phyloP scores from a whole-genome alignment of 176 grass and related monocot genomes.

The Eragrostis nindensis region DNA sequence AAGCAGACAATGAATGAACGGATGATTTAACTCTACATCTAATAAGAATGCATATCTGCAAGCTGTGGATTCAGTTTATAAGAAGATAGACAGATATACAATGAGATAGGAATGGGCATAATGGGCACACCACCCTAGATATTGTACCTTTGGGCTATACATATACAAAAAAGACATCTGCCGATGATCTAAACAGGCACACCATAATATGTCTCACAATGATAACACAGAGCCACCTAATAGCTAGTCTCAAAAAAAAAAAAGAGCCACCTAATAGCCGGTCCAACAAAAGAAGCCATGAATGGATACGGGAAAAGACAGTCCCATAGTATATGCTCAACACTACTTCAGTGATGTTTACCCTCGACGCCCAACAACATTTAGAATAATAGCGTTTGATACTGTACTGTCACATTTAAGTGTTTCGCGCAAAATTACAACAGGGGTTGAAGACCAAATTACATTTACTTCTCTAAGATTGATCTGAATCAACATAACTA shows the following conservation, averaged over 20 bases:
- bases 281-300: slow-evolving; percentile 25
- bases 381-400: not conserved
- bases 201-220: slow-evolving; percentile 16
- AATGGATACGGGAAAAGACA: not conserved
- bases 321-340: not conserved
- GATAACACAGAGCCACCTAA: not conserved
- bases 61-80: not conserved
- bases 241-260: too few relatives aligned
- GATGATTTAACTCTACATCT: not conserved
- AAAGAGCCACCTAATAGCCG: not conserved
- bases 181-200: not conserved
- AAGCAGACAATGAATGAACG: slow-evolving; percentile 19
- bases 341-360: not conserved
- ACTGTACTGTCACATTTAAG: slow-evolving; percentile 9
- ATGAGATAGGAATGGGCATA: not conserved
- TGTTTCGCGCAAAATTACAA: slow-evolving; percentile 5
- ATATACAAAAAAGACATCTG: not conserved
- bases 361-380: slow-evolving; percentile 5
- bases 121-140: not conserved
- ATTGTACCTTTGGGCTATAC: not conserved
- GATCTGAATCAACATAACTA: slow-evolving; percentile 4
- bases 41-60: not conserved
- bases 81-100: not conserved
- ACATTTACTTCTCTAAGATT: slow-evolving; percentile 15
- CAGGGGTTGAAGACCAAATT: not conserved